phyloP scores from a whole-genome alignment of 192 early-diverging fungal species.

The Coemansia javaensis region DNA sequence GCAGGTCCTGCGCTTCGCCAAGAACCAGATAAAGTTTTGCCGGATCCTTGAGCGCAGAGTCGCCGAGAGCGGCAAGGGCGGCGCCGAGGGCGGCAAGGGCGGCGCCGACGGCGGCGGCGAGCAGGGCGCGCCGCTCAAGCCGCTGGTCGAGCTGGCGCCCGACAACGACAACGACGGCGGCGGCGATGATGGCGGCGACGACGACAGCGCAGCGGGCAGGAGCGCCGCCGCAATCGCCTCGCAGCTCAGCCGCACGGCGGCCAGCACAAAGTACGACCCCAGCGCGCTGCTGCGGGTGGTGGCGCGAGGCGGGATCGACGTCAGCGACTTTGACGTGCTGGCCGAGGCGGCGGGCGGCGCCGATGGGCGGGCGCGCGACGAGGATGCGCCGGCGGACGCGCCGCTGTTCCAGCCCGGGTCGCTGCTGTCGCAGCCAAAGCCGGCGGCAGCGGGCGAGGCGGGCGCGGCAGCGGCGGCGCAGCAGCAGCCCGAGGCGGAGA shows the following conservation, averaged over 20 bases:
- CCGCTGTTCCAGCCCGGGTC: constrained; percentile 32
- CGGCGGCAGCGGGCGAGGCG: constrained; percentile 14
- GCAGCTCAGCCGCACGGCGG: constrained; percentile 22
- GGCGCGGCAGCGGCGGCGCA: constrained; percentile 14
- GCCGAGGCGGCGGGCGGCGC: neutral
- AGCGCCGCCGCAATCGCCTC: constrained; percentile 26
- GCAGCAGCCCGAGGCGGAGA: constrained; percentile 16
- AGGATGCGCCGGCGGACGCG: constrained; percentile 4
- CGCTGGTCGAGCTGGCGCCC: constrained; percentile 27
- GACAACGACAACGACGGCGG: constrained; percentile 17
- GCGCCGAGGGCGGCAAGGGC: constrained; percentile 12
- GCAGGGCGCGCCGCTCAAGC: constrained; percentile 19
- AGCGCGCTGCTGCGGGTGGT: constrained; percentile 23
- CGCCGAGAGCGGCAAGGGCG: constrained; percentile 15
- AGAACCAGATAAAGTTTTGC: constrained; percentile 47
- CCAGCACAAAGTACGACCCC: constrained; percentile 29
- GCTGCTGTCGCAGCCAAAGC: constrained; percentile 41
- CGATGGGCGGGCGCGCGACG: constrained; percentile 7
- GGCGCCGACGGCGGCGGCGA: constrained; percentile 6
- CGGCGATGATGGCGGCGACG: neutral
- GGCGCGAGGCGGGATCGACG: constrained; percentile 33
- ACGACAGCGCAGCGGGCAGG: constrained; percentile 13
- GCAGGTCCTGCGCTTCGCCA: constrained; percentile 32
- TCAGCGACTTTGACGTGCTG: constrained; percentile 34
- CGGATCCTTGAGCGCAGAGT: constrained; percentile 38